Evolutionary conservation across 2,329 filamentous ascomycete genomes (phyloP).

Genomic region (Xylariaceae sp.): DNA sequence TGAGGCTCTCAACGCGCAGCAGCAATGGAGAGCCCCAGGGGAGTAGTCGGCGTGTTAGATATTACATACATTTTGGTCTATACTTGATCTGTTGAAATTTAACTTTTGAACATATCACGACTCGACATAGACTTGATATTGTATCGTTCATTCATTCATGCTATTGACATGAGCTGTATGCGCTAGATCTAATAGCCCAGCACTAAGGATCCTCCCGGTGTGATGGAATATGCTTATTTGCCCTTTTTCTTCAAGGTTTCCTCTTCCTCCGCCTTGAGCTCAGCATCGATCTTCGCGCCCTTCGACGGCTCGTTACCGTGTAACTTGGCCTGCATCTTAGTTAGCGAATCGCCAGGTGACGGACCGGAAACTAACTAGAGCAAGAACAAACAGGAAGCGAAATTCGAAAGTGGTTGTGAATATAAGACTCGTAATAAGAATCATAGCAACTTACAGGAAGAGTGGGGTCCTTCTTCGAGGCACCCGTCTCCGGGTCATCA

Average conservation of each 20-base stretch:
- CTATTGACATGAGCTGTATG: neutral
- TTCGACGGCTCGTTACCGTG: conserved; percentile 75
- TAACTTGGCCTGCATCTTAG: conserved; percentile 52
- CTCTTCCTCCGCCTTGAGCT: conserved; percentile 70
- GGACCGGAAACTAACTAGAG: no score
- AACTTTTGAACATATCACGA: neutral
- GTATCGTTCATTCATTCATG: conserved; percentile 5
- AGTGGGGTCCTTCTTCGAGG: conserved; percentile 63
- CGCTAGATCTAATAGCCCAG: no score
- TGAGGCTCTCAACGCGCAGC: no score
- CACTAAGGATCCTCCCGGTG: no score
- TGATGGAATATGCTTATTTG: conserved; percentile 32
- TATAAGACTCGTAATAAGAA: no score
- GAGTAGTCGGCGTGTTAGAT: neutral
- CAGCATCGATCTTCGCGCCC: conserved; percentile 72
- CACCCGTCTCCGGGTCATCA: conserved; percentile 46
- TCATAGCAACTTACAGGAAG: conserved; percentile 48
- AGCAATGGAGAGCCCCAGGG: no score
- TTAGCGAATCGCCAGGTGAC: neutral
- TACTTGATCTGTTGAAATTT: neutral
- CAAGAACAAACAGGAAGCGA: no score
- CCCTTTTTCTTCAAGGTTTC: conserved; percentile 65
- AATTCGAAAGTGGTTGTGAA: no score
- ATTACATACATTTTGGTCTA: neutral
- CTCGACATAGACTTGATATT: neutral